phyloP scores from a whole-genome alignment of 495 filamentous ascomycete genomes.

The Pseudoneurospora amorphoporcata region DNA sequence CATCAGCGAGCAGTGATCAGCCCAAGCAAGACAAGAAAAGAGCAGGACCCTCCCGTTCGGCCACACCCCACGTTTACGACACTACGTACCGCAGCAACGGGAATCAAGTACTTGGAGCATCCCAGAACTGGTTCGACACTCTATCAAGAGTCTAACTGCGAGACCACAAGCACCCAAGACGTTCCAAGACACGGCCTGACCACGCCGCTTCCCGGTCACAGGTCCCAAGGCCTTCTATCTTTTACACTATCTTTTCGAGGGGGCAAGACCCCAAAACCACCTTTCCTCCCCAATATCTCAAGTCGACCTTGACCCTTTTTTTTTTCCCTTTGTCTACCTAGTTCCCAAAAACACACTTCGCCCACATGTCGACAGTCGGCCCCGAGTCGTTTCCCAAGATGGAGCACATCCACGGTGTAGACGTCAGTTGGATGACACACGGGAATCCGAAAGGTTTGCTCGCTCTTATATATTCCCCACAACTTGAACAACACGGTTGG shows the following conservation, averaged over 20 bases:
- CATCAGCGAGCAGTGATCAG: neutral
- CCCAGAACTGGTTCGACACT: too few relatives aligned
- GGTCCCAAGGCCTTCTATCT: neutral
- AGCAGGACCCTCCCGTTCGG: neutral
- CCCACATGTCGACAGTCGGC: neutral
- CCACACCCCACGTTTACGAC: neutral
- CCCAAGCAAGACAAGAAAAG: neutral
- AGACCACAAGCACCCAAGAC: neutral
- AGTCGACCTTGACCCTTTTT: neutral
- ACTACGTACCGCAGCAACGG: neutral
- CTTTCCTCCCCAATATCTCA: neutral
- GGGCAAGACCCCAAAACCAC: neutral
- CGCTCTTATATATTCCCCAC: neutral
- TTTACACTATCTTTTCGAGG: neutral
- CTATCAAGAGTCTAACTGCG: too few relatives aligned
- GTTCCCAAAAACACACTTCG: neutral
- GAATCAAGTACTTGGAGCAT: neutral
- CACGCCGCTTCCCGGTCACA: neutral
- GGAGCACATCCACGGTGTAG: slow-evolving; percentile 55
- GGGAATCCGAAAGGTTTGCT: slow-evolving; percentile 38
- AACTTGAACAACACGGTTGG: neutral
- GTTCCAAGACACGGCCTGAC: neutral
- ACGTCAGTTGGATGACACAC: slow-evolving; percentile 58
- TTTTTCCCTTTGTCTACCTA: neutral
- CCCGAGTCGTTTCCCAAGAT: slow-evolving; percentile 26